Evolutionary conservation across 2,329 filamentous ascomycete species (phyloP).

Genomic region (Grosmannia serpens): DNA sequence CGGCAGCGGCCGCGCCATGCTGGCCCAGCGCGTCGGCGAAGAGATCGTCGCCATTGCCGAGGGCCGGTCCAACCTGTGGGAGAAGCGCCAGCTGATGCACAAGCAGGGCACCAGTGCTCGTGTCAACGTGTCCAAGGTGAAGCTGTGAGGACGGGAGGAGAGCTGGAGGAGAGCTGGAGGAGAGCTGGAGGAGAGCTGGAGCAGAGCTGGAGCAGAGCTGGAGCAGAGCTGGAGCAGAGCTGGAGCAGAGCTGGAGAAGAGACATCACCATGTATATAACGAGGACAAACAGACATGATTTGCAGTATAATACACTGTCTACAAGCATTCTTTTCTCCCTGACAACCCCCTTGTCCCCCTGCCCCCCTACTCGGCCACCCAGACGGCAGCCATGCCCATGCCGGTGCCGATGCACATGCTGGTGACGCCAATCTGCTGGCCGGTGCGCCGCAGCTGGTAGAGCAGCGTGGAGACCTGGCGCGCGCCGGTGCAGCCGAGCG

Average conservation of each 20-base stretch:
- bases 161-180: neutral
- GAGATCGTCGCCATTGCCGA: conserved; percentile 83
- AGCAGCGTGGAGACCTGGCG: conserved; percentile 87
- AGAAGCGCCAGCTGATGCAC: conserved; percentile 65
- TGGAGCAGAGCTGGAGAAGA: neutral
- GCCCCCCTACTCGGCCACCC: conserved; percentile 69
- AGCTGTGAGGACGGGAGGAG: neutral
- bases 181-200: neutral
- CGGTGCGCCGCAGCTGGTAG: conserved; percentile 76
- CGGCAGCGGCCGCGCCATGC: conserved; percentile 59
- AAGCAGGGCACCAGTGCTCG: conserved; percentile 68
- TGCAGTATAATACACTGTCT: neutral
- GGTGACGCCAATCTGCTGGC: conserved; percentile 78
- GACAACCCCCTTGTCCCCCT: too few relatives aligned
- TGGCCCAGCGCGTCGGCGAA: conserved; percentile 69
- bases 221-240: neutral
- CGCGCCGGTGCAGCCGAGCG: conserved; percentile 86
- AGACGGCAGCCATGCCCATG: conserved; percentile 96
- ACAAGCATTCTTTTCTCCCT: neutral
- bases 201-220: neutral
- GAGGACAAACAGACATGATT: neutral
- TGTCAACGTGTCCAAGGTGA: conserved; percentile 50
- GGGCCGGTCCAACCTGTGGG: conserved; percentile 76
- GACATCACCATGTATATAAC: neutral
- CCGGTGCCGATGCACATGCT: conserved; percentile 96